Conservation (phyloP, 1,284 basidiomycete genomes). For the Agaricales sp. region DNA sequence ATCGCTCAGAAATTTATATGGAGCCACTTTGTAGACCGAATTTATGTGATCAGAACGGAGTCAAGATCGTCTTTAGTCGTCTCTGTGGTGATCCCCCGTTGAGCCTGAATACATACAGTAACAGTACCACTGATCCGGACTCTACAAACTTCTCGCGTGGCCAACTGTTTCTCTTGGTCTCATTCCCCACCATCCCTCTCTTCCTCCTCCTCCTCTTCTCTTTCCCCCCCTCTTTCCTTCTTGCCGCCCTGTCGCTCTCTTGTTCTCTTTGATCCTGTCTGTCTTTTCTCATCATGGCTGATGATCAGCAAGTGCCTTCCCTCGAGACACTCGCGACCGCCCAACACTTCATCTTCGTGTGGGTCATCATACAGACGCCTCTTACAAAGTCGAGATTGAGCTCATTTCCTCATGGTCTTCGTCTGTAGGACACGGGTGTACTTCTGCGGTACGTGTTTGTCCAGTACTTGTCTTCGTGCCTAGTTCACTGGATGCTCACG, state of each 20-base stretch:
- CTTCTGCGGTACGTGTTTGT: constrained; percentile 60
- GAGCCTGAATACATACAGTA: too few species aligned
- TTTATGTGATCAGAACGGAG: too few species aligned
- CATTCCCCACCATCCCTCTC: constrained; percentile 23
- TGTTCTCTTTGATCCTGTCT: constrained; percentile 12
- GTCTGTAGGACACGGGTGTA: constrained; percentile 55
- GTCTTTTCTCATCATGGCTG: constrained; percentile 16
- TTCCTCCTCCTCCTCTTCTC: background rate
- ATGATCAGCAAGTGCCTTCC: background rate
- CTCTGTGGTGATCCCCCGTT: too few species aligned
- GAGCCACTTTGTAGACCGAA: too few species aligned
- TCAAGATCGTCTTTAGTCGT: too few species aligned
- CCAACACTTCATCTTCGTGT: constrained; percentile 35
- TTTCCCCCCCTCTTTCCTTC: constrained; percentile 9
- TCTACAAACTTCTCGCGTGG: background rate
- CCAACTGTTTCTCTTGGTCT: constrained; percentile 23
- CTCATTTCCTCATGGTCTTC: too few species aligned
- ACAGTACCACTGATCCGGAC: too few species aligned
- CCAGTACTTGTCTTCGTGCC: constrained; percentile 13
- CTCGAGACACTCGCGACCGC: constrained; percentile 25
- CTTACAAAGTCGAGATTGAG: constrained; percentile 7
- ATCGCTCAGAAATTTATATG: too few species aligned
- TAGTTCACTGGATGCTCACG: constrained; percentile 17
- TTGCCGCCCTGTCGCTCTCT: constrained; percentile 11
- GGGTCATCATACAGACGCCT: background rate